Evolutionary conservation across 192 early-diverging fungal species (phyloP).

Genomic region (Rhizophagus clarus): DNA sequence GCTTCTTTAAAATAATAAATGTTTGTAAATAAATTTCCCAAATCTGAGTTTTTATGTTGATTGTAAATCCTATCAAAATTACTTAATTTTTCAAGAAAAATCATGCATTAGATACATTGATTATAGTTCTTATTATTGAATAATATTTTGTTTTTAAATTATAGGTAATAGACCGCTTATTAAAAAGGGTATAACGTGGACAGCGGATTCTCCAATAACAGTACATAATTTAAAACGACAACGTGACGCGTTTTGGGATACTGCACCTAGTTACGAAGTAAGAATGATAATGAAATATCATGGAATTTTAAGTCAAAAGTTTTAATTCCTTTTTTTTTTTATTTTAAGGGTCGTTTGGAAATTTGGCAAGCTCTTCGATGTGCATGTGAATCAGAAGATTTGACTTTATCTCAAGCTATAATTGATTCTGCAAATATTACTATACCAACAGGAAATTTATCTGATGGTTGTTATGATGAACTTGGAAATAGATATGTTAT

Average conservation of each 20-base stretch:
- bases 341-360: conserved; percentile 60
- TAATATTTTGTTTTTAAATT: not conserved
- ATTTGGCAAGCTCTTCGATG: conserved; percentile 77
- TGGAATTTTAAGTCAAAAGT: not conserved
- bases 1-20: too few species aligned
- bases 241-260: conserved; percentile 75
- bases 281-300: not conserved
- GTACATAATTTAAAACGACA: conserved; percentile 47
- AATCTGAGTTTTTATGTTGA: too few species aligned
- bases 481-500: conserved; percentile 70
- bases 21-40: too few species aligned
- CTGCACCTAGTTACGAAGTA: conserved; percentile 70
- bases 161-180: conserved; percentile 38
- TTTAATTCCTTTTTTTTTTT: not conserved
- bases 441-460: conserved; percentile 68
- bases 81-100: too few species aligned
- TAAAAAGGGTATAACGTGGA: conserved; percentile 42
- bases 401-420: conserved; percentile 60
- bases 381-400: conserved; percentile 54
- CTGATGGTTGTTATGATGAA: conserved; percentile 82
- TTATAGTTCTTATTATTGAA: not conserved
- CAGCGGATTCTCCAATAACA: conserved; percentile 44
- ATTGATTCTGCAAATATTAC: conserved; percentile 68
- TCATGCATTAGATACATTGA: too few species aligned
- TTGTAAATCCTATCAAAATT: too few species aligned